Conservation (phyloP, 352 stramenopile species). For the Globisporangium irregulare region DNA sequence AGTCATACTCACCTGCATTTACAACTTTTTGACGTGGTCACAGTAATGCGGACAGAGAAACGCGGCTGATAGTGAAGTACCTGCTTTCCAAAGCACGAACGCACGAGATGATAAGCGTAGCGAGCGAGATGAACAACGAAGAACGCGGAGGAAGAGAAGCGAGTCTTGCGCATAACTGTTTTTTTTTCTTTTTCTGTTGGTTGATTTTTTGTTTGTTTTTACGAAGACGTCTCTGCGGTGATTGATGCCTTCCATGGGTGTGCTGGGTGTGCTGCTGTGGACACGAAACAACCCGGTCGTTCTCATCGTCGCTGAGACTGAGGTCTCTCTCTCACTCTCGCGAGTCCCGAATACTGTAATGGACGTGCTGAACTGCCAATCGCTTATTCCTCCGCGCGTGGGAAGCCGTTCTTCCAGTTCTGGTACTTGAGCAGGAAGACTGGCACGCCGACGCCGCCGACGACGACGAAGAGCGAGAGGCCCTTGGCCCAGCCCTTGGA, state of each 20-base stretch:
- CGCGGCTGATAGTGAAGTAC: not conserved
- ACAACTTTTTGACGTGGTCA: not conserved
- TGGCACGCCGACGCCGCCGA: constrained; percentile 61
- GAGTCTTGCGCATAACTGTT: constrained; percentile 7
- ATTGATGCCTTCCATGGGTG: not conserved
- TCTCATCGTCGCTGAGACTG: not conserved
- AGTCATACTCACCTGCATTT: not conserved
- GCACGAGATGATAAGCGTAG: not conserved
- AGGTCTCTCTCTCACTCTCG: not conserved
- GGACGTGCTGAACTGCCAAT: not conserved
- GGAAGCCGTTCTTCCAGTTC: constrained; percentile 90
- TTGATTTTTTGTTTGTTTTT: constrained; percentile 3
- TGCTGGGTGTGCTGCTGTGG: not conserved
- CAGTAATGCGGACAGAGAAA: not conserved
- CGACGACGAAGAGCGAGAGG: constrained; percentile 56
- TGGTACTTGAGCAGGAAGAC: constrained; percentile 74
- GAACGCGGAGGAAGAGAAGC: not conserved
- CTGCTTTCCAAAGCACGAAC: not conserved
- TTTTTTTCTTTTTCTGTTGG: constrained; percentile 8
- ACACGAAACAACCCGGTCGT: not conserved
- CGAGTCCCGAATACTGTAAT: constrained; percentile 13
- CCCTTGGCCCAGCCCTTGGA: constrained; percentile 66
- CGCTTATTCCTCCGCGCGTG: constrained; percentile 62
- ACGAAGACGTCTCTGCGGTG: constrained; percentile 3
- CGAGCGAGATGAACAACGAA: not conserved